A percentile compares a stretch with the other conserved stretches of the same genome.
Conservation (phyloP, 768 basidiomycete genomes). For the Amanita pseudoporphyria region DNA sequence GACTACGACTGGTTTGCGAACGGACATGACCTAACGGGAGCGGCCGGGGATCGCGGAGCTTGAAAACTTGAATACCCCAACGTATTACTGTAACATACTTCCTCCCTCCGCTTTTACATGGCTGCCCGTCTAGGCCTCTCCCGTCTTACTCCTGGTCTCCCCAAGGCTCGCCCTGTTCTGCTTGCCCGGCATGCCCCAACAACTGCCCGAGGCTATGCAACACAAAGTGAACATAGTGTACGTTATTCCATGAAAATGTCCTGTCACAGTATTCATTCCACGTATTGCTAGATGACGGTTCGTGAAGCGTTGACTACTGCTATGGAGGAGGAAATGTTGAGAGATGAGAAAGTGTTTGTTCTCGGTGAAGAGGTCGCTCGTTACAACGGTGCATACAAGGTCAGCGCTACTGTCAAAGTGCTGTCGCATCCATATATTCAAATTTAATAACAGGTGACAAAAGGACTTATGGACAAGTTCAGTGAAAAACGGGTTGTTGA, state of each 20-base stretch:
- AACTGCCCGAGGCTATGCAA: constrained; percentile 52
- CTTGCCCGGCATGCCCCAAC: constrained; percentile 32
- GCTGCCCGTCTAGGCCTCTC: constrained; percentile 53
- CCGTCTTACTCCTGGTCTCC: constrained; percentile 52
- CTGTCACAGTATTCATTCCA: not conserved
- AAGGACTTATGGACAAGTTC: constrained; percentile 97
- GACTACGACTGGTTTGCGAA: constrained; percentile 46
- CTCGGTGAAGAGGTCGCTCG: constrained; percentile 97
- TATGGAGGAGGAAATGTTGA: constrained; percentile 99
- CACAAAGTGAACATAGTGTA: constrained; percentile 36
- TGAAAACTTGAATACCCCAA: constrained; percentile 12
- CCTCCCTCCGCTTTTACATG: constrained; percentile 32
- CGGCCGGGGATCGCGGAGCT: constrained; percentile 9
- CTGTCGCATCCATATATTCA: constrained; percentile 5
- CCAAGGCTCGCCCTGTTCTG: constrained; percentile 36
- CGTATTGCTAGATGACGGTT: constrained; percentile 73
- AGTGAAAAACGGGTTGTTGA: constrained; percentile 98
- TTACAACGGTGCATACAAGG: constrained; percentile 98
- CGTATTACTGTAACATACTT: constrained; percentile 1
- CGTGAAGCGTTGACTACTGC: constrained; percentile 96
- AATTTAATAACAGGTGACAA: constrained; percentile 65
- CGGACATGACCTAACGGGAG: not conserved
- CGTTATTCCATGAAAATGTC: constrained; percentile 9
- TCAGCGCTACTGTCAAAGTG: constrained; percentile 19
- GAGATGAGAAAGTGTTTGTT: constrained; percentile 91